Percentiles rank a stretch among this genome's conserved stretches.
These are phyloP conservation scores for Termitomyces sp. DNA, from an alignment of 768 basidiomycete species.

Conservation along the genomic window DNA sequence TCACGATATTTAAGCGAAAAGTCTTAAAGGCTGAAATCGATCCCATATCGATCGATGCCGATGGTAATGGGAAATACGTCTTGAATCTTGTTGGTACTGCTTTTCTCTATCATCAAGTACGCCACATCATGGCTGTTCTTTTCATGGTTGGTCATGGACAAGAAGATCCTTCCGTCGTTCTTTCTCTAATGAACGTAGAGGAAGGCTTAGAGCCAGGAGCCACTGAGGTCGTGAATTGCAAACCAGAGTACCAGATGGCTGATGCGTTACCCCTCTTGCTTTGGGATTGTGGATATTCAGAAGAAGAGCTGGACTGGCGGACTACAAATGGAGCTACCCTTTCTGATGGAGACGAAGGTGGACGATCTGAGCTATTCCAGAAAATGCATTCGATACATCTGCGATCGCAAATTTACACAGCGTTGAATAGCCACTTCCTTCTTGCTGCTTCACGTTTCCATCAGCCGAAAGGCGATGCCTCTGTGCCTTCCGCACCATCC, in stretches of 20 bases:
- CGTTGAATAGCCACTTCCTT: slow-evolving; percentile 63
- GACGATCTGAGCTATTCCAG: slow-evolving; percentile 37
- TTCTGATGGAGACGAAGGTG: slow-evolving; percentile 16
- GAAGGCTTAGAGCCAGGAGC: slow-evolving; percentile 32
- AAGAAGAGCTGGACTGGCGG: slow-evolving; percentile 67
- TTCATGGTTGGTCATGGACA: slow-evolving; percentile 83
- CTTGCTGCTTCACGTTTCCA: slow-evolving; percentile 49
- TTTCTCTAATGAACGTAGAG: slow-evolving; percentile 68
- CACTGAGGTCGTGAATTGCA: slow-evolving; percentile 52
- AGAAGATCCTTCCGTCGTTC: slow-evolving; percentile 66
- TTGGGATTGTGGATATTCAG: slow-evolving; percentile 80
- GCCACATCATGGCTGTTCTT: slow-evolving; percentile 88
- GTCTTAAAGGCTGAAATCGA: slow-evolving; percentile 64
- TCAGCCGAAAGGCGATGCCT: slow-evolving; percentile 26
- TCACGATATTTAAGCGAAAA: slow-evolving; percentile 67
- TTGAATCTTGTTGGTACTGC: slow-evolving; percentile 84
- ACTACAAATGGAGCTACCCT: slow-evolving; percentile 21
- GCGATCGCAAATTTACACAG: slow-evolving; percentile 58
- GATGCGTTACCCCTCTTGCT: slow-evolving; percentile 86
- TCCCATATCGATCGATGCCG: slow-evolving; percentile 27
- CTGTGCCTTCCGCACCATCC: slow-evolving; percentile 11
- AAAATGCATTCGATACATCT: slow-evolving; percentile 48
- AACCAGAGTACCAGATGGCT: slow-evolving; percentile 93
- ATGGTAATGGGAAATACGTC: slow-evolving; percentile 44
- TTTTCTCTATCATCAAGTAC: slow-evolving; percentile 93